A percentile compares a stretch with the other conserved stretches of the same genome.
Evolutionary conservation across 2,329 filamentous ascomycete genomes (phyloP).

Genomic region (Fusarium albidum): DNA sequence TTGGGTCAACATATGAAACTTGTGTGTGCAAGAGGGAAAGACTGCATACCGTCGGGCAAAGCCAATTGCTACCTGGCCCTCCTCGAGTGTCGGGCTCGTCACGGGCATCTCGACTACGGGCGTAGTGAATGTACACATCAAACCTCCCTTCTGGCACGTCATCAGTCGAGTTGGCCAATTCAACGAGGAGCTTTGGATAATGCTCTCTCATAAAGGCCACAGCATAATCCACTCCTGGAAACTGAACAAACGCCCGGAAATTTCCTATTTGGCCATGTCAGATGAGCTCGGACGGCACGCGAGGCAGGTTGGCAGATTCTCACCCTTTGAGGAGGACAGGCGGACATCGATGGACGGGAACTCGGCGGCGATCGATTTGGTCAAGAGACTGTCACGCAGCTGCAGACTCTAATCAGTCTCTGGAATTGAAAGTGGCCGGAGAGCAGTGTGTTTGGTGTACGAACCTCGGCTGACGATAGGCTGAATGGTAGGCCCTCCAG

Average conservation of each 20-base stretch:
- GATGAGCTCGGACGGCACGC: not conserved
- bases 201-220: constrained; percentile 52
- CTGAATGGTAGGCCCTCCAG: constrained; percentile 61
- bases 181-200: constrained; percentile 50
- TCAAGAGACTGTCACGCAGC: constrained; percentile 49
- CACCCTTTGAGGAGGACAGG: constrained; percentile 47
- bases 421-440: constrained; percentile 31
- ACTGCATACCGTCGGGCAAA: constrained; percentile 44
- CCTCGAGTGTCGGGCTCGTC: constrained; percentile 39
- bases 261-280: constrained; percentile 44
- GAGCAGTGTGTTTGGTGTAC: too few species aligned
- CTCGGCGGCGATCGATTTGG: constrained; percentile 45
- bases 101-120: constrained; percentile 47
- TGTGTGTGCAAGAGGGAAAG: not conserved
- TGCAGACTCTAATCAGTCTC: constrained; percentile 41
- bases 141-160: constrained; percentile 50
- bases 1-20: constrained; percentile 24
- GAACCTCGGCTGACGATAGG: constrained; percentile 61
- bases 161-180: constrained; percentile 48
- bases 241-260: constrained; percentile 53
- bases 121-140: constrained; percentile 52
- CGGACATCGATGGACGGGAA: constrained; percentile 50
- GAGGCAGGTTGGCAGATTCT: not conserved
- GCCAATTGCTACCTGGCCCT: constrained; percentile 44
- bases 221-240: constrained; percentile 51